Evolutionary conservation across 2,329 filamentous ascomycete species (phyloP).

Genomic region (Chalaropsis ovoidea): DNA sequence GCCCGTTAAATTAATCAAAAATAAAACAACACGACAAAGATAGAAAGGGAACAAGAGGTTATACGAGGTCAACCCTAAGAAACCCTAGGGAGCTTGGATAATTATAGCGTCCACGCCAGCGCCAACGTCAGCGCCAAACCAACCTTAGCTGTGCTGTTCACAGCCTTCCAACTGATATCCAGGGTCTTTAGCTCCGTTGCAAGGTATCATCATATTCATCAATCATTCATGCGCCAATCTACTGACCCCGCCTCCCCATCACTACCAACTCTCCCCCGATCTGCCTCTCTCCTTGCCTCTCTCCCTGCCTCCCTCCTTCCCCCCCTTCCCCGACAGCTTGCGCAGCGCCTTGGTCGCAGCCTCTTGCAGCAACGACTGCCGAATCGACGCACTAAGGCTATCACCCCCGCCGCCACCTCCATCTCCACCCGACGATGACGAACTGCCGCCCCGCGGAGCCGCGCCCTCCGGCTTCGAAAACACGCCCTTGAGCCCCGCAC

Average conservation of each 20-base stretch:
- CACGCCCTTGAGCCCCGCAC: conserved; percentile 41
- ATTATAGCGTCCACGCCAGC: too few species aligned
- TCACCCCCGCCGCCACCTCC: conserved; percentile 20
- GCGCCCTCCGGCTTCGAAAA: conserved; percentile 28
- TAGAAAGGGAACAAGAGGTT: too few species aligned
- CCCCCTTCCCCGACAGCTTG: conserved; percentile 12
- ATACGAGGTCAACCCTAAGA: too few species aligned
- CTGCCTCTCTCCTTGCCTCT: background rate
- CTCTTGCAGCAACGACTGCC: conserved; percentile 21
- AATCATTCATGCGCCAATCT: too few species aligned
- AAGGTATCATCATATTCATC: too few species aligned
- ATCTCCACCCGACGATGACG: conserved; percentile 8
- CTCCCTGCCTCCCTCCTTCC: background rate
- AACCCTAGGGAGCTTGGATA: too few species aligned
- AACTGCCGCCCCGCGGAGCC: conserved; percentile 6
- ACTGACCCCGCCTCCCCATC: too few species aligned
- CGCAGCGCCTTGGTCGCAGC: conserved; percentile 22
- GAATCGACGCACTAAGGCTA: conserved; percentile 17
- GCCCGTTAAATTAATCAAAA: background rate
- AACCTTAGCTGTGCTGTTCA: too few species aligned
- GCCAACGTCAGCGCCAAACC: too few species aligned
- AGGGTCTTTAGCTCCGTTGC: too few species aligned
- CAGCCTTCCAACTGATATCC: too few species aligned
- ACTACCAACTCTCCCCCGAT: background rate
- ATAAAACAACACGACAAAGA: background rate